Evolutionary conservation across 495 filamentous ascomycete species (phyloP).

Genomic region (Lepraria neglecta): DNA sequence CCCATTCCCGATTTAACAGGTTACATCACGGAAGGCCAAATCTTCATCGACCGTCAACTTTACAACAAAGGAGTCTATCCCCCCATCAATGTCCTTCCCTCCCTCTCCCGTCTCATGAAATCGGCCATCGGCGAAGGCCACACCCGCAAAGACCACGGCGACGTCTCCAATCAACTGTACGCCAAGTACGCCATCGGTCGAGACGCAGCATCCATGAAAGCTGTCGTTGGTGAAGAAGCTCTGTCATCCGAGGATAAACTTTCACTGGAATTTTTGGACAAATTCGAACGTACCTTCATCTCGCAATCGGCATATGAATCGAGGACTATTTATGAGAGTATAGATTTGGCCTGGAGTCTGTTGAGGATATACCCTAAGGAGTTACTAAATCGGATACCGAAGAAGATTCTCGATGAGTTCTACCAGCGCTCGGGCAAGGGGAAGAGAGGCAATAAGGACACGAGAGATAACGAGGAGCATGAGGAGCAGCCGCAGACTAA

Average conservation of each 20-base stretch:
- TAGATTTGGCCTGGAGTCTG: conserved; percentile 93
- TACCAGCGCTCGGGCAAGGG: conserved; percentile 70
- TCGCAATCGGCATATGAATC: conserved; percentile 85
- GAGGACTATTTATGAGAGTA: conserved; percentile 79
- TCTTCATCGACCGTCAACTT: conserved; percentile 92
- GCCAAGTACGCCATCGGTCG: conserved; percentile 99
- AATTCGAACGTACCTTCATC: conserved; percentile 94
- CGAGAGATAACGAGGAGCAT: conserved; percentile 59
- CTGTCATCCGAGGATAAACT: conserved; percentile 94
- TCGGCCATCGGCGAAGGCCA: conserved; percentile 96
- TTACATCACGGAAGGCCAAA: conserved; percentile 98
- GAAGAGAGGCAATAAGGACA: conserved; percentile 59
- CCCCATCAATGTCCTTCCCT: conserved; percentile 97
- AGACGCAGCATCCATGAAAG: conserved; percentile 97
- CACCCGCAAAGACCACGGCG: conserved; percentile 91
- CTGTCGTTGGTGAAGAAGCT: conserved; percentile 96
- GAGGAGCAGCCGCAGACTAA: conserved; percentile 41
- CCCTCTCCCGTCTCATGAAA: conserved; percentile 99
- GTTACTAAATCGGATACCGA: conserved; percentile 92
- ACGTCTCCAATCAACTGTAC: conserved; percentile 99
- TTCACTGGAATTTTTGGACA: conserved; percentile 95
- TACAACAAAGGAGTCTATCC: conserved; percentile 96
- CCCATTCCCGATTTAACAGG: conserved; percentile 98
- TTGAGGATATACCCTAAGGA: conserved; percentile 96
- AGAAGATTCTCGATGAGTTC: conserved; percentile 87